Evolutionary conservation across 1,139 yeast genomes (phyloP).

Genomic region (Saccharomyces hybrid): DNA sequence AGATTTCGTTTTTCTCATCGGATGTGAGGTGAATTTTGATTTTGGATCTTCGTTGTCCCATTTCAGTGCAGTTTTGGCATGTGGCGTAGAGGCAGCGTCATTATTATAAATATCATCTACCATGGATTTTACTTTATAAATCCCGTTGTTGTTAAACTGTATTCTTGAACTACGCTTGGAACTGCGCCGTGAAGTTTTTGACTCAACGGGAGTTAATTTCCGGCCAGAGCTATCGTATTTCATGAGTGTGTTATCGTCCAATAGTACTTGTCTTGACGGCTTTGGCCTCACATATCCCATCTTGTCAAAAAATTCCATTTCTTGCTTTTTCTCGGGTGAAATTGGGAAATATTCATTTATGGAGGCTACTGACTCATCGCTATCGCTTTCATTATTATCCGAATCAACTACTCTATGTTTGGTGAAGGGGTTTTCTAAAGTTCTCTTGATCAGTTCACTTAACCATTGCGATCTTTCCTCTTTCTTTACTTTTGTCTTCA

Average conservation of each 20-base stretch:
- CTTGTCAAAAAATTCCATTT: conserved; percentile 23
- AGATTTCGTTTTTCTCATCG: conserved; percentile 21
- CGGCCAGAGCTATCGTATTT: conserved; percentile 15
- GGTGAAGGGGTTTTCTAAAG: conserved; percentile 23
- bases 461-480: conserved; percentile 12
- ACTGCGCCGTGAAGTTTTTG: conserved; percentile 22
- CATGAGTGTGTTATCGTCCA: conserved; percentile 9
- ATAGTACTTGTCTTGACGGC: conserved; percentile 19
- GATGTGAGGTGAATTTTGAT: background rate
- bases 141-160: conserved; percentile 20
- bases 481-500: conserved; percentile 1
- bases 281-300: conserved; percentile 27
- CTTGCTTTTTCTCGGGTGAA: conserved; percentile 17
- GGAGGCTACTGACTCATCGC: conserved; percentile 18
- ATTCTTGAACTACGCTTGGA: conserved; percentile 29
- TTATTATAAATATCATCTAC: conserved; percentile 16
- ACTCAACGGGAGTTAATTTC: conserved; percentile 12
- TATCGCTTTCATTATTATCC: conserved; percentile 11
- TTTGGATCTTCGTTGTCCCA: background rate
- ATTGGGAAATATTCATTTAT: conserved; percentile 25
- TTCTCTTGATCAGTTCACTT: conserved; percentile 15
- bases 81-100: background rate
- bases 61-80: background rate
- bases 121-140: conserved; percentile 34
- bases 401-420: conserved; percentile 4